Percentiles rank a stretch among this genome's conserved stretches.
Conservation (phyloP, 352 stramenopile species). For the Phytophthora cryptogea region DNA sequence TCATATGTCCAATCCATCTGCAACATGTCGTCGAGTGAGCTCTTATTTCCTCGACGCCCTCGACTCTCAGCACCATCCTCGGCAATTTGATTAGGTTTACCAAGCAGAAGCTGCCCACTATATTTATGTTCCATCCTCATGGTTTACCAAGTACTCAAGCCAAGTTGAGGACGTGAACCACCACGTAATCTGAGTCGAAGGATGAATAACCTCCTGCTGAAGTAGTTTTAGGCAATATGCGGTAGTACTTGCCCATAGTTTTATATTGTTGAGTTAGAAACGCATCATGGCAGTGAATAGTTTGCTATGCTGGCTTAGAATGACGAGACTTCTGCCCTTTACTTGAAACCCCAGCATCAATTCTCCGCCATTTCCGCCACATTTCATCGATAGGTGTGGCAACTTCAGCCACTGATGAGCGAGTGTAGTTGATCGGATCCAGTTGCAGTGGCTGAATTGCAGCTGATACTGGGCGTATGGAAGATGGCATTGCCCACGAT, state of each 20-base stretch:
- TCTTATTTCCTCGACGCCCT: constrained; percentile 4
- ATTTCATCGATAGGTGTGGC: constrained; percentile 21
- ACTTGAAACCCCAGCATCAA: constrained; percentile 12
- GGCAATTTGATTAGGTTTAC: neutral
- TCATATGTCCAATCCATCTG: constrained; percentile 14
- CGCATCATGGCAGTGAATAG: neutral
- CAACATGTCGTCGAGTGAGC: neutral
- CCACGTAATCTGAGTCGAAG: constrained; percentile 7
- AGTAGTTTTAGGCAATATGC: no score
- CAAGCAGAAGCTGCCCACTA: constrained; percentile 14
- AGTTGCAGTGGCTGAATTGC: constrained; percentile 2
- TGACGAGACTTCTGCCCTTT: constrained; percentile 8
- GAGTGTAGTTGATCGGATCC: neutral
- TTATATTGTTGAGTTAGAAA: no score
- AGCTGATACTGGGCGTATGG: constrained; percentile 5
- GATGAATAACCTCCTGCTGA: neutral
- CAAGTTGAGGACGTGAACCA: constrained; percentile 16
- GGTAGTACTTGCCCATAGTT: neutral
- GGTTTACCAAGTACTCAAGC: neutral
- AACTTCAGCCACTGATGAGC: constrained; percentile 1
- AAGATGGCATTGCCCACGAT: constrained; percentile 6
- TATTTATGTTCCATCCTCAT: constrained; percentile 19
- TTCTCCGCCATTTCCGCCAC: constrained; percentile 33
- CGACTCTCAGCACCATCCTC: constrained; percentile 2
- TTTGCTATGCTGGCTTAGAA: neutral